phyloP scores from a whole-genome alignment of 768 basidiomycete genomes.

The Amanita pallidorosea region DNA sequence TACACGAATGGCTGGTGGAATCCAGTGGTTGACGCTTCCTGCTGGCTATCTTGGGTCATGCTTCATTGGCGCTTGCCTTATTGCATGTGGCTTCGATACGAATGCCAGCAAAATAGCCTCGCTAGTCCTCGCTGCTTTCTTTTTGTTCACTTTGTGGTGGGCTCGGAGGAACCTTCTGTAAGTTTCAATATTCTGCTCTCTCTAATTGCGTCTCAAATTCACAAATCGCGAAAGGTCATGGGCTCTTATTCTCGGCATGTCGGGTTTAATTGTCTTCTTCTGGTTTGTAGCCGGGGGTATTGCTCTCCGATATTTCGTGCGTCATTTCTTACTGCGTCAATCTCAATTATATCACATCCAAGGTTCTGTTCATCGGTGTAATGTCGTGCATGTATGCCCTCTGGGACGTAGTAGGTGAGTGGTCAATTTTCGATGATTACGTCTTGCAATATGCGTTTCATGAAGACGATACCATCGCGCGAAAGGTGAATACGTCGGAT shows the following conservation, averaged over 20 bases:
- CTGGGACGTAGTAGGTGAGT: conserved; percentile 78
- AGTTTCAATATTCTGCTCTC: conserved; percentile 15
- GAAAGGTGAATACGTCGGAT: conserved; percentile 82
- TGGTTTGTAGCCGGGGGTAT: conserved; percentile 74
- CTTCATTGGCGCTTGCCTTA: conserved; percentile 78
- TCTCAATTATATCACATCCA: background rate
- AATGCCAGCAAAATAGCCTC: conserved; percentile 82
- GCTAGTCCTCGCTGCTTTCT: conserved; percentile 74
- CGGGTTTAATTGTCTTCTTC: conserved; percentile 67
- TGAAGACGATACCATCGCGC: conserved; percentile 71
- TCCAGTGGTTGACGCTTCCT: conserved; percentile 71
- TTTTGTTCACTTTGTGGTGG: conserved; percentile 86
- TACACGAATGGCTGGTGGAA: conserved; percentile 81
- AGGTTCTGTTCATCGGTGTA: conserved; percentile 75
- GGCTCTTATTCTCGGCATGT: conserved; percentile 69
- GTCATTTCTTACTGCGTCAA: conserved; percentile 9
- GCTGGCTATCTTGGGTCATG: conserved; percentile 78
- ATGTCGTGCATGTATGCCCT: conserved; percentile 85
- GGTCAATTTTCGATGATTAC: background rate
- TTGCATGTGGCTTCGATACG: conserved; percentile 83
- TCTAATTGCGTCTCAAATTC: background rate
- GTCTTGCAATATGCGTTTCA: background rate
- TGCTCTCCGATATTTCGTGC: conserved; percentile 69
- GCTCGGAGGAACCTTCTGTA: conserved; percentile 66
- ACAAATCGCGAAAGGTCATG: conserved; percentile 43